Conservation (phyloP, 805 yeast genomes). For the Starmera amethionina region DNA sequence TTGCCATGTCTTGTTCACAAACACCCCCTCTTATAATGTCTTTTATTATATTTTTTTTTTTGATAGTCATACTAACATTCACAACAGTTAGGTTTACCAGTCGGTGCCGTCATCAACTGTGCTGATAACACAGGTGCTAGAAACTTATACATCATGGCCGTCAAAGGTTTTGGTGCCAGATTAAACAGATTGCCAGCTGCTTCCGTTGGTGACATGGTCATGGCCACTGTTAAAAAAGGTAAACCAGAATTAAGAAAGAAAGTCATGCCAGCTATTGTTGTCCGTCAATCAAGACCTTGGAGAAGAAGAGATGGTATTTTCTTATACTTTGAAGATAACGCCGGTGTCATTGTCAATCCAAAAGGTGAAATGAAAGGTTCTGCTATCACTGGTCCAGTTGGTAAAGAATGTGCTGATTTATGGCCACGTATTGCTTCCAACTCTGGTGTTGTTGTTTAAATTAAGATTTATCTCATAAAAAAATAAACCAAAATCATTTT, state of each 20-base stretch:
- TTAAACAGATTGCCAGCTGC: conserved; percentile 99
- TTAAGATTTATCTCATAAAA: conserved; percentile 12
- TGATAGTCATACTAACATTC: conserved; percentile 6
- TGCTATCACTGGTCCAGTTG: conserved; percentile 99
- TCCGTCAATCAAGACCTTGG: conserved; percentile 99
- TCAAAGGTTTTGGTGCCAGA: conserved; percentile 99
- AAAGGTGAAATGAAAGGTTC: conserved; percentile 99
- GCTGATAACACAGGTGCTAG: conserved; percentile 99
- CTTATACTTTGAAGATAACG: conserved; percentile 99
- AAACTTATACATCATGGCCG: conserved; percentile 97
- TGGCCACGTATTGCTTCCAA: conserved; percentile 99
- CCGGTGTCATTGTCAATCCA: conserved; percentile 99
- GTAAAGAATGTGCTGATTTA: conserved; percentile 99
- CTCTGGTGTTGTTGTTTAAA: conserved; percentile 99
- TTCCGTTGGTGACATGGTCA: conserved; percentile 99
- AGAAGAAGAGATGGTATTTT: conserved; percentile 99
- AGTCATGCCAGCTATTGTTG: conserved; percentile 99
- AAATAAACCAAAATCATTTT: not conserved
- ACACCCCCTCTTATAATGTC: too few species aligned
- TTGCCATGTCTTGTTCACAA: too few species aligned
- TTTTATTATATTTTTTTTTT: too few species aligned
- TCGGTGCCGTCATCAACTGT: conserved; percentile 99
- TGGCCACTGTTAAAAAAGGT: conserved; percentile 99
- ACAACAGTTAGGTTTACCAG: conserved; percentile 92
- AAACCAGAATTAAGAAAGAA: conserved; percentile 99